phyloP scores from a whole-genome alignment of 306 rosid species.

The Citrullus mucosospermus region DNA sequence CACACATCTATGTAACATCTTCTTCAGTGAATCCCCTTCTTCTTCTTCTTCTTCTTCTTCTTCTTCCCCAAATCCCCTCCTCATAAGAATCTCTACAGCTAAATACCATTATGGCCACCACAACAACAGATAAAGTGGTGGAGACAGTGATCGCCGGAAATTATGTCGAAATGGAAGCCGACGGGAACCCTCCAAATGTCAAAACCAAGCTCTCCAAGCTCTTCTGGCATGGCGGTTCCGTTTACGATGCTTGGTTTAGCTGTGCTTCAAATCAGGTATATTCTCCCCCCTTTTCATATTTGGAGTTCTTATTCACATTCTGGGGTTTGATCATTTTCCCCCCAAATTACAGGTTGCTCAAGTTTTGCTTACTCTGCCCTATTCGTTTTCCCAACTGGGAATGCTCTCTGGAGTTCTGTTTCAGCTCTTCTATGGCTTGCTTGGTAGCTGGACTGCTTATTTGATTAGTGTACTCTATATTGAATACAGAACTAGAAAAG shows the following conservation, averaged over 20 bases:
- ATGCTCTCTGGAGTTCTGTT: constrained; percentile 84
- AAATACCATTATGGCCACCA: constrained; percentile 19
- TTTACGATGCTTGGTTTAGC: constrained; percentile 97
- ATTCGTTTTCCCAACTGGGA: constrained; percentile 94
- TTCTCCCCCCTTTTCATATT: background rate
- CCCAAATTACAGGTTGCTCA: constrained; percentile 69
- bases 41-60: background rate
- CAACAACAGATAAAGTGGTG: constrained; percentile 43
- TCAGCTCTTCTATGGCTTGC: constrained; percentile 72
- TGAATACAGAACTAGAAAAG: constrained; percentile 94
- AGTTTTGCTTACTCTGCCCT: constrained; percentile 90
- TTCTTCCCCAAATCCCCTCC: background rate
- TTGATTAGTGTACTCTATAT: constrained; percentile 82
- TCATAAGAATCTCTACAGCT: background rate
- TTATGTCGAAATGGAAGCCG: constrained; percentile 88
- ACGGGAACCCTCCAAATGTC: constrained; percentile 41
- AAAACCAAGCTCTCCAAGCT: constrained; percentile 54
- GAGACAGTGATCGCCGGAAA: constrained; percentile 70
- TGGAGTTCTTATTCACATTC: background rate
- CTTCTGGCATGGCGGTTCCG: constrained; percentile 96
- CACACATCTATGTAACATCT: background rate
- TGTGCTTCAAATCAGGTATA: constrained; percentile 94
- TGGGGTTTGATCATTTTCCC: background rate
- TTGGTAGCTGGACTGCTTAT: constrained; percentile 99
- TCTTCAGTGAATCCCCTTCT: background rate